A percentile compares a stretch with the other conserved stretches of the same genome.
Conservation (phyloP, 2,329 filamentous ascomycete species). For the Trichoderma harzianum region DNA sequence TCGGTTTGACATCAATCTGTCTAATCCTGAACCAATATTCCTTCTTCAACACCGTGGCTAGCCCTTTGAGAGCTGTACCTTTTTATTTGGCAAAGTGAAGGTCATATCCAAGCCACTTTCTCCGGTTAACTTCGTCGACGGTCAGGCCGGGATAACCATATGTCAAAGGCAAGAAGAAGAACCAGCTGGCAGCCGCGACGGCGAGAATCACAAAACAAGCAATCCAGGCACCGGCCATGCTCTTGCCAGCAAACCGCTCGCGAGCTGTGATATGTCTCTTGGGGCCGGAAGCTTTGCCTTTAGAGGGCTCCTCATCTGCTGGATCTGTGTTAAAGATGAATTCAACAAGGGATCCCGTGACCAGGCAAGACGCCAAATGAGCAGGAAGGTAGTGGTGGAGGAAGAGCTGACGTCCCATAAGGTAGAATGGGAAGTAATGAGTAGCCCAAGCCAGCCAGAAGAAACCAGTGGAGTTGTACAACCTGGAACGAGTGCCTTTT, state of each 20-base stretch:
- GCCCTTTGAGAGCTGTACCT: not conserved
- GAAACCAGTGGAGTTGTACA: conserved; percentile 98
- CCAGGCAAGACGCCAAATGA: conserved; percentile 84
- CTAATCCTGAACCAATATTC: not conserved
- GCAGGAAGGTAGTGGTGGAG: conserved; percentile 96
- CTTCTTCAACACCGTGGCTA: not conserved
- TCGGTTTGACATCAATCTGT: not conserved
- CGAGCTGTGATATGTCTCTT: conserved; percentile 71
- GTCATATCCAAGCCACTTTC: conserved; percentile 97
- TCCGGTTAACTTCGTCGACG: conserved; percentile 71
- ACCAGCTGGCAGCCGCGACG: conserved; percentile 72
- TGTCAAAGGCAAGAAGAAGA: conserved; percentile 90
- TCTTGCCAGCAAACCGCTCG: conserved; percentile 77
- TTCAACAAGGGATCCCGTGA: conserved; percentile 87
- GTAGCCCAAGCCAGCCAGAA: conserved; percentile 98
- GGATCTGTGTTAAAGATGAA: conserved; percentile 95
- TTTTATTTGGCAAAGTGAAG: conserved; percentile 94
- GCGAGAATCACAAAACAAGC: conserved; percentile 68
- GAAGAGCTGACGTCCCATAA: conserved; percentile 98
- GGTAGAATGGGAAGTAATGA: conserved; percentile 95
- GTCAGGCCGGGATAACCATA: conserved; percentile 89
- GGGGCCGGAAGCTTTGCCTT: conserved; percentile 36
- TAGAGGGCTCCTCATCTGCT: conserved; percentile 49
- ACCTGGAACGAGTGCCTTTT: conserved; percentile 78
- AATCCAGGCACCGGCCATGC: conserved; percentile 73